Percentiles rank a stretch among this genome's conserved stretches.
phyloP scores from a whole-genome alignment of 371 early-diverging fungal species.

The Mortierella sp. region DNA sequence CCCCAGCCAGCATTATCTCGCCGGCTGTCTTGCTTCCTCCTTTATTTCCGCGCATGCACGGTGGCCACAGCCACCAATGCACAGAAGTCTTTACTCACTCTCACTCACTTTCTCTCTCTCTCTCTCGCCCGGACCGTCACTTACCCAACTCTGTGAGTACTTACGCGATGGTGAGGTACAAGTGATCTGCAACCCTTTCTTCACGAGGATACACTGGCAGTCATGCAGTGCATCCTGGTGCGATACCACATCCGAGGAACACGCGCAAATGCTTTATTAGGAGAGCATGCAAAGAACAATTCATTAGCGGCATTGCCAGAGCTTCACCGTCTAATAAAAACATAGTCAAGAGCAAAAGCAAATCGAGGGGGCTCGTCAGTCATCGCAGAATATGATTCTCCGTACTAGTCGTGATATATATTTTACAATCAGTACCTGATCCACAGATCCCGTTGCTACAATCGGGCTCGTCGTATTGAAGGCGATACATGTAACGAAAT shows the following conservation, averaged over 20 bases:
- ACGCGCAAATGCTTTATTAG: slow-evolving; percentile 26
- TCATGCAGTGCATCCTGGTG: no score
- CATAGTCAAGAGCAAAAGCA: neutral
- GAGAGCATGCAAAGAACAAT: neutral
- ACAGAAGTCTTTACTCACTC: neutral
- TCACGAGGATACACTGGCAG: no score
- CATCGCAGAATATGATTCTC: no score
- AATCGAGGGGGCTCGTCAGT: no score
- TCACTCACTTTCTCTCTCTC: slow-evolving; percentile 9
- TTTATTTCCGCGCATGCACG: no score
- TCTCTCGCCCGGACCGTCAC: neutral
- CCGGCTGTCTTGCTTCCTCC: slow-evolving; percentile 8
- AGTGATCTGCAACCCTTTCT: no score
- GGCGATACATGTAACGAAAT: slow-evolving; percentile 91
- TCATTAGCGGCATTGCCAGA: slow-evolving; percentile 53
- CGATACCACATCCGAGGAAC: no score
- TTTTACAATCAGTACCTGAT: slow-evolving; percentile 59
- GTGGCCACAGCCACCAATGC: no score
- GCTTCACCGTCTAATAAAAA: slow-evolving; percentile 38
- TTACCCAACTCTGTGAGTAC: no score
- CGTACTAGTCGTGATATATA: no score
- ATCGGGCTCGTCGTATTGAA: slow-evolving; percentile 67
- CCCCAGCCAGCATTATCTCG: neutral
- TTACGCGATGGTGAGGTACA: no score
- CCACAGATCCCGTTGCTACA: slow-evolving; percentile 89